phyloP scores from a whole-genome alignment of 345 rosid species.

The Populus tremula region DNA sequence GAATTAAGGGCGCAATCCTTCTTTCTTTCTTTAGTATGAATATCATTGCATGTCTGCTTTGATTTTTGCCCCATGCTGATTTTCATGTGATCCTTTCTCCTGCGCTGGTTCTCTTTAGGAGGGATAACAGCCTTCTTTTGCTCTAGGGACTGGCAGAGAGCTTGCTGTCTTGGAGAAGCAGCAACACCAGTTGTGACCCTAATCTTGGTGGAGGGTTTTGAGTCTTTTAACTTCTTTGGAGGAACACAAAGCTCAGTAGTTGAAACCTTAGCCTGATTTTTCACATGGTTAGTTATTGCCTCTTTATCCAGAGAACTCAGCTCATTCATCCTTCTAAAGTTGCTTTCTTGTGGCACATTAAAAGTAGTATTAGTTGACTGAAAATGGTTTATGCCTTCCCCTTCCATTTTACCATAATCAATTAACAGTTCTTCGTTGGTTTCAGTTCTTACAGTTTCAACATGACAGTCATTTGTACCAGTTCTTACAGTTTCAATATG shows the following conservation, averaged over 20 bases:
- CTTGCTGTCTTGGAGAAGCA: conserved; percentile 32
- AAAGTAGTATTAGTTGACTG: conserved; percentile 10
- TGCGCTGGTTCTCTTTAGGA: conserved; percentile 36
- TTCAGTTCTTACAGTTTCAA: conserved; percentile 17
- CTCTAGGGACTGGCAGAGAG: conserved; percentile 31
- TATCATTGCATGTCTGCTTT: conserved; percentile 28
- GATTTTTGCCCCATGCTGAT: conserved; percentile 22
- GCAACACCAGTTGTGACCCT: conserved; percentile 22
- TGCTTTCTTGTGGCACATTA: conserved; percentile 30
- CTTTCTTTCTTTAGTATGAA: conserved; percentile 39
- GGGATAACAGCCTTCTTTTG: conserved; percentile 25
- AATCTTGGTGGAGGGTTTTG: conserved; percentile 27
- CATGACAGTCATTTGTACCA: conserved; percentile 3
- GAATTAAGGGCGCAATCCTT: conserved; percentile 26
- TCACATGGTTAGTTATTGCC: conserved; percentile 15
- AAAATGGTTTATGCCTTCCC: conserved; percentile 17
- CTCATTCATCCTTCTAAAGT: conserved; percentile 21
- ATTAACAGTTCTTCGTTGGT: conserved; percentile 17
- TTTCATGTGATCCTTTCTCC: conserved; percentile 34
- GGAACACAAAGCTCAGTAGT: conserved; percentile 18
- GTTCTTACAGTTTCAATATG: conserved; percentile 16
- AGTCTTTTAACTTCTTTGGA: conserved; percentile 31
- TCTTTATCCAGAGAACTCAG: conserved; percentile 24
- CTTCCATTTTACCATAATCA: conserved; percentile 22
- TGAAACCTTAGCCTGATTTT: conserved; percentile 12